Conservation (phyloP, 176 grass and related monocot species). For the Areca catechu region DNA sequence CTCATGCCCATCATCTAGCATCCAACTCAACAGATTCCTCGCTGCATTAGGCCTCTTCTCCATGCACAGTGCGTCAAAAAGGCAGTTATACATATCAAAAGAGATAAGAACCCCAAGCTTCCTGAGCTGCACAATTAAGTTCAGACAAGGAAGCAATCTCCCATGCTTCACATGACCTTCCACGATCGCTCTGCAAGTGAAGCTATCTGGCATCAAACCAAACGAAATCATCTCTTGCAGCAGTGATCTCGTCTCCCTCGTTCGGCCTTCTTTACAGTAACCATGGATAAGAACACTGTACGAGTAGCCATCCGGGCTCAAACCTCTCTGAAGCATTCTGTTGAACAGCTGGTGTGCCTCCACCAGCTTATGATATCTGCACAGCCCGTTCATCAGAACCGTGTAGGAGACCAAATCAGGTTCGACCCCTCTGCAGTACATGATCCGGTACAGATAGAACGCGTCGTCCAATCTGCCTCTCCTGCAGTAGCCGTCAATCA, state of each 20-base stretch:
- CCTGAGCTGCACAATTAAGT: slow-evolving; percentile 49
- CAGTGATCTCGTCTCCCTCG: slow-evolving; percentile 49
- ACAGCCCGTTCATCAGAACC: slow-evolving; percentile 50
- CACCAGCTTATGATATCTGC: slow-evolving; percentile 31
- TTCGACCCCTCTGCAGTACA: slow-evolving; percentile 51
- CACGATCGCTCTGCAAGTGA: slow-evolving; percentile 33
- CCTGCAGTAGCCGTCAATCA: slow-evolving; percentile 56
- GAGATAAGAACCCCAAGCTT: slow-evolving; percentile 44
- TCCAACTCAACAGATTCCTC: slow-evolving; percentile 55
- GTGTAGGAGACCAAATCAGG: slow-evolving; percentile 75
- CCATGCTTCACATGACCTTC: slow-evolving; percentile 40
- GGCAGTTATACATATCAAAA: slow-evolving; percentile 35
- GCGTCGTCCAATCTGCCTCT: slow-evolving; percentile 55
- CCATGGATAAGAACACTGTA: slow-evolving; percentile 61
- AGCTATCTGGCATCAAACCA: slow-evolving; percentile 27
- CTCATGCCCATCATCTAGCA: slow-evolving; percentile 51
- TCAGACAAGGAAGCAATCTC: slow-evolving; percentile 77
- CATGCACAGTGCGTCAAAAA: slow-evolving; percentile 45
- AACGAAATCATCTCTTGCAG: slow-evolving; percentile 58
- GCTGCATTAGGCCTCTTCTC: slow-evolving; percentile 59
- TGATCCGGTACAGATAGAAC: slow-evolving; percentile 51
- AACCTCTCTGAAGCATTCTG: slow-evolving; percentile 42
- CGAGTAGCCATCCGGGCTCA: slow-evolving; percentile 47
- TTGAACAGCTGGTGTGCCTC: slow-evolving; percentile 64
- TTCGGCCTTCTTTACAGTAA: slow-evolving; percentile 48